phyloP scores from a whole-genome alignment of 129 eudicot genomes.

The Solidago caesia region DNA sequence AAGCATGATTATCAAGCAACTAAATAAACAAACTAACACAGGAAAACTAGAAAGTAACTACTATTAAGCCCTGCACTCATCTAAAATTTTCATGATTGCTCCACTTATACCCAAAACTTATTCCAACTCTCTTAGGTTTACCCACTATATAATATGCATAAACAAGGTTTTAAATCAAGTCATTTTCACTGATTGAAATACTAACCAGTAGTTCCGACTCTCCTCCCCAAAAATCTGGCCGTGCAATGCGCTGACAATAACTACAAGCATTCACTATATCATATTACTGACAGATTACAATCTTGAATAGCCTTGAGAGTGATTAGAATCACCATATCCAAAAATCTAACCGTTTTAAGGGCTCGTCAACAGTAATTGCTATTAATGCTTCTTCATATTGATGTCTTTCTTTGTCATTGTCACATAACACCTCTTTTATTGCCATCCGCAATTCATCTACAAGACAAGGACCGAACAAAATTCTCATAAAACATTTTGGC shows the following conservation, averaged over 20 bases:
- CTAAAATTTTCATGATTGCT: no score
- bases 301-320: not conserved
- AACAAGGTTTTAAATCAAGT: not conserved
- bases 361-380: slow-evolving; percentile 89
- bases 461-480: slow-evolving; percentile 11
- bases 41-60: not conserved
- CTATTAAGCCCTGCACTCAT: not conserved
- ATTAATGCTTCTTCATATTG: slow-evolving; percentile 76
- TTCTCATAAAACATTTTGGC: slow-evolving; percentile 7
- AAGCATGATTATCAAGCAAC: not conserved
- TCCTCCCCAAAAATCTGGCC: slow-evolving; percentile 98
- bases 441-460: slow-evolving; percentile 86
- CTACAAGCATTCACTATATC: slow-evolving; percentile 33
- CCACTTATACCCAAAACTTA: not conserved
- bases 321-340: slow-evolving; percentile 14
- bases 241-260: slow-evolving; percentile 91
- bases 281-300: slow-evolving; percentile 12
- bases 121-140: not conserved
- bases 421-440: slow-evolving; percentile 91
- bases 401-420: slow-evolving; percentile 50
- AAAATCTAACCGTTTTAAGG: slow-evolving; percentile 69
- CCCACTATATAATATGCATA: not conserved
- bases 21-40: not conserved
- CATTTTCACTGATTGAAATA: not conserved
- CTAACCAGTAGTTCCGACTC: slow-evolving; percentile 96